phyloP scores from a whole-genome alignment of 345 rosid species.

The Psidium guajava region DNA sequence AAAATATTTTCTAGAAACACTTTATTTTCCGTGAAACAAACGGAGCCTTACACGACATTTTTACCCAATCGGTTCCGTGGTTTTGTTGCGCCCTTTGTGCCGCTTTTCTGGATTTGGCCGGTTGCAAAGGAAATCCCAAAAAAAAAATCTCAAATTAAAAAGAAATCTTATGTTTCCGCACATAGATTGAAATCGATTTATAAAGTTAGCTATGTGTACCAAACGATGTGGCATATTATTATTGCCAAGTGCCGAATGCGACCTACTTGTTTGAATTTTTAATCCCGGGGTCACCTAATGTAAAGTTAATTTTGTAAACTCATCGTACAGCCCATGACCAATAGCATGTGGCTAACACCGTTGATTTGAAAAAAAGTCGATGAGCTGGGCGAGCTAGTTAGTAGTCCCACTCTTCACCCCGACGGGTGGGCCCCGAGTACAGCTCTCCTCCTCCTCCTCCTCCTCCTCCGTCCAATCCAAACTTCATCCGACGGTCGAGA shows the following conservation, averaged over 20 bases:
- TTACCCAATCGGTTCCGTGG: neutral
- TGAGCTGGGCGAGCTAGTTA: neutral
- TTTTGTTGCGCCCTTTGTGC: neutral
- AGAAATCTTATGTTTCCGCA: neutral
- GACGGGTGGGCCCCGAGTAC: neutral
- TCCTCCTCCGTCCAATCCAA: neutral
- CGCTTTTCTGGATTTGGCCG: neutral
- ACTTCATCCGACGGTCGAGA: neutral
- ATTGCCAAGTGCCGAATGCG: neutral
- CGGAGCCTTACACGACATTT: too few species aligned
- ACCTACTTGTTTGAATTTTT: neutral
- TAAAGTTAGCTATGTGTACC: neutral
- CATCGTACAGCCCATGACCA: neutral
- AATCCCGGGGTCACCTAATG: neutral
- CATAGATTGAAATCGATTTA: neutral
- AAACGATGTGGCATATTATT: neutral
- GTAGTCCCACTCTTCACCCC: neutral
- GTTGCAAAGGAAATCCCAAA: neutral
- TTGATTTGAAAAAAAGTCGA: neutral
- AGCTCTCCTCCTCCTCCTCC: neutral
- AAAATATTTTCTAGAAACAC: too few species aligned
- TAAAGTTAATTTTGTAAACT: neutral
- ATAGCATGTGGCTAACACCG: neutral
- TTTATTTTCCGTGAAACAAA: too few species aligned
- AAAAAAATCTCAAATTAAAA: neutral